These are phyloP conservation scores for Platanthera zijinensis DNA, from an alignment of 106 monocot genomes.

Conservation along the genomic window DNA sequence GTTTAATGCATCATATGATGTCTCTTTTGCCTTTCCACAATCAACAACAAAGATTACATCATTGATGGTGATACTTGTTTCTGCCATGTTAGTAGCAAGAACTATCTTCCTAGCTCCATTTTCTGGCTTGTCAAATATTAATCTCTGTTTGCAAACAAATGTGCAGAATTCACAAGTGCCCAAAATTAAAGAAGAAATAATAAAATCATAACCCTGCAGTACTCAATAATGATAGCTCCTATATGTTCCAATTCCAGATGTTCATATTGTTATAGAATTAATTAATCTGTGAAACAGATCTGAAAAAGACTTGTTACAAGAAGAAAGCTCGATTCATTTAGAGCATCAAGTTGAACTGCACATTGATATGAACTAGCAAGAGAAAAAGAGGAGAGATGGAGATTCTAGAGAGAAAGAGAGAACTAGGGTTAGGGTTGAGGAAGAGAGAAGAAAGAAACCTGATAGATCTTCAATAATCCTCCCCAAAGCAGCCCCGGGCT, in stretches of 20 bases:
- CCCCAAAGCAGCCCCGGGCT: no score
- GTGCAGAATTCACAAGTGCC: background rate
- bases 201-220: background rate
- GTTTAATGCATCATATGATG: constrained; percentile 98
- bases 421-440: no score
- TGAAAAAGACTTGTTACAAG: background rate
- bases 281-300: background rate
- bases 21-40: constrained; percentile 99
- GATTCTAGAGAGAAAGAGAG: no score
- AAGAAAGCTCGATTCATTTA: background rate
- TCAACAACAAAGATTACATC: constrained; percentile 99
- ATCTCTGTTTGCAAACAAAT: constrained; percentile 52
- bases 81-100: constrained; percentile 97
- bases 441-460: no score
- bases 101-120: constrained; percentile 91
- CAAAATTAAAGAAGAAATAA: background rate
- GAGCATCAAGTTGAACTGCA: background rate
- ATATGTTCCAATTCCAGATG: background rate
- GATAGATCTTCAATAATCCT: no score
- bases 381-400: no score
- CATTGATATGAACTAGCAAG: no score
- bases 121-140: constrained; percentile 91
- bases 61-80: constrained; percentile 97
- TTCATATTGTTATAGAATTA: background rate
- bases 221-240: background rate